These are phyloP conservation scores for Xanthoconium separans DNA, from an alignment of 1,284 basidiomycete species.

Conservation along the genomic window DNA sequence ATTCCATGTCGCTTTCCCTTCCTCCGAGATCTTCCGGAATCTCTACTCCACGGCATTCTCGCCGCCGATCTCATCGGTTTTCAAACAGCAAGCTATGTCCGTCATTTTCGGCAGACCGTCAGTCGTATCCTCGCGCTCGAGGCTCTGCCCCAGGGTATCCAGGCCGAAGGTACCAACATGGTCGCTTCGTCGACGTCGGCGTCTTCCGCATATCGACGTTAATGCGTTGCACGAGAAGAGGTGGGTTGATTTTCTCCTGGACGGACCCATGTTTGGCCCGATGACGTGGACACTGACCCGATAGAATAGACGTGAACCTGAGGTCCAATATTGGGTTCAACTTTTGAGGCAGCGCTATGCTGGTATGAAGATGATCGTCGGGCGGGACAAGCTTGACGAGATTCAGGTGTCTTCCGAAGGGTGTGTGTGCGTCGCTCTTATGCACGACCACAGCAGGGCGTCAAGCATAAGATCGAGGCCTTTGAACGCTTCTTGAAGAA, in stretches of 20 bases:
- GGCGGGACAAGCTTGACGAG: slow-evolving; percentile 85
- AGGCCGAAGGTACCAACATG: slow-evolving; percentile 41
- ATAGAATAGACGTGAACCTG: slow-evolving; percentile 59
- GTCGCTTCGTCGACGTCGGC: slow-evolving; percentile 78
- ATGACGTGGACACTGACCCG: slow-evolving; percentile 11
- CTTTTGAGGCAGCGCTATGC: slow-evolving; percentile 76
- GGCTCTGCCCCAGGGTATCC: slow-evolving; percentile 82
- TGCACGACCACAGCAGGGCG: slow-evolving; percentile 44
- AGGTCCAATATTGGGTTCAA: slow-evolving; percentile 80
- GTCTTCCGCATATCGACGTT: slow-evolving; percentile 90
- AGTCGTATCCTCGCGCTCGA: slow-evolving; percentile 79
- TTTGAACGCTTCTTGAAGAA: slow-evolving; percentile 82
- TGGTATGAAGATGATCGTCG: slow-evolving; percentile 84
- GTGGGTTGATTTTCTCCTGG: slow-evolving; percentile 41
- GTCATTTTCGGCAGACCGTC: slow-evolving; percentile 83
- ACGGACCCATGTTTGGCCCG: not conserved
- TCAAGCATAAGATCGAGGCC: slow-evolving; percentile 79
- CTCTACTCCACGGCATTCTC: slow-evolving; percentile 71
- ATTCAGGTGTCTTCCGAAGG: slow-evolving; percentile 51
- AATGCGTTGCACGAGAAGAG: slow-evolving; percentile 64
- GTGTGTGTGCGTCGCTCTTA: not conserved
- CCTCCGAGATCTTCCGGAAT: slow-evolving; percentile 83
- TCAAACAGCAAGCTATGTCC: slow-evolving; percentile 80
- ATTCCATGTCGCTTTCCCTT: slow-evolving; percentile 88
- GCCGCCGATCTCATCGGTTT: slow-evolving; percentile 76